Percentiles rank a stretch among this genome's conserved stretches.
Conservation (phyloP, 2,329 filamentous ascomycete genomes). For the Fusarium sororula region DNA sequence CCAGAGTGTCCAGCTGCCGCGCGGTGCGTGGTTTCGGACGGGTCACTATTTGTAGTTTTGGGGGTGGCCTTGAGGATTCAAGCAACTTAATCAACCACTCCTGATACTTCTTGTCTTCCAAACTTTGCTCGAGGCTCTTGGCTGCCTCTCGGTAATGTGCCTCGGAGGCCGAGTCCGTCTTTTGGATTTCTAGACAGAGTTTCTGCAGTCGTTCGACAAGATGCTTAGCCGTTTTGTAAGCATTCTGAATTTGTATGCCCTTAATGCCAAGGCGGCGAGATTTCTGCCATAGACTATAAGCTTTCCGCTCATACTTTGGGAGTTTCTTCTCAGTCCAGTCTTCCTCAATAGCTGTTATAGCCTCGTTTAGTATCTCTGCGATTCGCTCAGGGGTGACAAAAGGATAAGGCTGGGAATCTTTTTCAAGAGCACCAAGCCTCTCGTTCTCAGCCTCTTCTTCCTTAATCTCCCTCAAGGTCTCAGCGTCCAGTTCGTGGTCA, state of each 20-base stretch:
- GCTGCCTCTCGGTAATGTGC: constrained; percentile 65
- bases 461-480: constrained; percentile 70
- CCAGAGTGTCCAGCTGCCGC: neutral
- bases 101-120: constrained; percentile 68
- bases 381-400: constrained; percentile 50
- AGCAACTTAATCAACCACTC: constrained; percentile 61
- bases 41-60: constrained; percentile 45
- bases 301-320: constrained; percentile 63
- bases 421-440: neutral
- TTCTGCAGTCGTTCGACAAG: constrained; percentile 64
- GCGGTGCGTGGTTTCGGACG: constrained; percentile 12
- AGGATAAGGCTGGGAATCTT: neutral
- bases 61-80: constrained; percentile 51
- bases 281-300: constrained; percentile 68
- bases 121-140: constrained; percentile 67
- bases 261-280: constrained; percentile 56
- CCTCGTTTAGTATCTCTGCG: constrained; percentile 33
- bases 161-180: constrained; percentile 61
- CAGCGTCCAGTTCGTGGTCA: constrained; percentile 56
- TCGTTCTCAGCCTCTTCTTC: constrained; percentile 42
- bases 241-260: constrained; percentile 52
- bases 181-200: constrained; percentile 61
- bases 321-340: constrained; percentile 69
- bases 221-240: constrained; percentile 53
- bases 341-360: constrained; percentile 60